Base-by-base conservation (phyloP, 805 yeast species). In the Candida argentea region DNA sequence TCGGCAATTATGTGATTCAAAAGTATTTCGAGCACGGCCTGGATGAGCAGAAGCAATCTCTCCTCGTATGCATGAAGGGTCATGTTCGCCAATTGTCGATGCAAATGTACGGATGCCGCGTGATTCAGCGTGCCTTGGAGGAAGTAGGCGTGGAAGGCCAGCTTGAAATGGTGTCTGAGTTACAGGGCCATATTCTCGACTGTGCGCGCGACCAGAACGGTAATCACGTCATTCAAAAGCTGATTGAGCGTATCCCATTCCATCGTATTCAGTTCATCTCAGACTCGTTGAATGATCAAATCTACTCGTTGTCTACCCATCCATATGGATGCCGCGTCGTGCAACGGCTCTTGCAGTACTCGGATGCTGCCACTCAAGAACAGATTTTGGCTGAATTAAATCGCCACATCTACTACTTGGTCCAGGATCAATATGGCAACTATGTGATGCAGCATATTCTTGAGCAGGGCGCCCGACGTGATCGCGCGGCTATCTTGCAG, bases 51-150 rank as follows among this genome's bases (percentile, higher is more conserved):
- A 74, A 70, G 44, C 65, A 71, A 18, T 65, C 77, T 8, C 61
- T 91, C 37, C 70, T 84, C 29, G 76, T 70, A 22, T 63, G 67
- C 30, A 79, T 86, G 86, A 63, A 65, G 31, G 85, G 87, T 5
- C 77, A 77, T 28, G 73, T 91, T 46, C 68, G 80, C 36, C 68
- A 67, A 13, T 61, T 91, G 31, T 80, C 95, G 1, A 56, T 86
- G 46, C 97, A 91, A 47, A 89, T 89, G 95, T 91, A 91, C 52
- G 97, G 97, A 2, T 91, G 99, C 51, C 70, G 99, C 39, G 98
- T 91, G 26, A 93, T 91, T 20, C 99, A 91, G 56, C 71, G 85
- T 46, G 96, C 96, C 1, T 63, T 91, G 30, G 95, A 84, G 50
- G 75, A 73, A 35, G 65, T 84, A 23, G 61, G 62, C 3, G 51